Conservation (phyloP, 1,139 yeast species). For the Debaryomyces fabryi region DNA sequence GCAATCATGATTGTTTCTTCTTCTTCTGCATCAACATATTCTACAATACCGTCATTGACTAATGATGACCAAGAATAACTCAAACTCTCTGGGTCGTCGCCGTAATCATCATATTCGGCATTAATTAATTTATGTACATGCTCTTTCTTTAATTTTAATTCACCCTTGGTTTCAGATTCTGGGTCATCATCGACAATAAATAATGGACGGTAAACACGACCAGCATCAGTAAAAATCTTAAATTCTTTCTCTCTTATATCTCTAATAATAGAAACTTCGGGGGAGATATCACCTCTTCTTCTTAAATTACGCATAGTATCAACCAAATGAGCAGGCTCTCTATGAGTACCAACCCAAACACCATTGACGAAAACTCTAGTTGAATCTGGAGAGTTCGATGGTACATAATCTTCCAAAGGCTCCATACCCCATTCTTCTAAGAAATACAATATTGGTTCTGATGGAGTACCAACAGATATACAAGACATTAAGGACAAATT, state of each 20-base stretch:
- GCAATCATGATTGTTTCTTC: constrained; percentile 98
- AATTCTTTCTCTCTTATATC: constrained; percentile 96
- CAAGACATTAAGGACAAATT: constrained; percentile 95
- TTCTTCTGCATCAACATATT: constrained; percentile 96
- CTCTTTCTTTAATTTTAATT: constrained; percentile 79
- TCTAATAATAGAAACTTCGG: constrained; percentile 95
- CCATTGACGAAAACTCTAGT: constrained; percentile 97
- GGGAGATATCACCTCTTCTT: constrained; percentile 93
- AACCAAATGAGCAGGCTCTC: constrained; percentile 90
- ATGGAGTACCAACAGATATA: constrained; percentile 97
- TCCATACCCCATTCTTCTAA: constrained; percentile 99
- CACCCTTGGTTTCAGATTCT: constrained; percentile 74
- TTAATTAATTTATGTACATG: constrained; percentile 74
- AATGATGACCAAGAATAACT: constrained; percentile 84
- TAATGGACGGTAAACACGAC: constrained; percentile 94
- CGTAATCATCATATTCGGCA: constrained; percentile 62
- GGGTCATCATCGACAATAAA: constrained; percentile 88
- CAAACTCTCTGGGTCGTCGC: constrained; percentile 61
- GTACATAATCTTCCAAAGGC: constrained; percentile 93
- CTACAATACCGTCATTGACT: constrained; percentile 84
- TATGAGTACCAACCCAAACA: constrained; percentile 99
- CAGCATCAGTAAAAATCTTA: constrained; percentile 96
- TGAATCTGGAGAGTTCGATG: constrained; percentile 87
- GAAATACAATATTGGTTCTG: constrained; percentile 90
- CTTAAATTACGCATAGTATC: constrained; percentile 90